Percentiles rank a stretch among this genome's conserved stretches.
These are phyloP conservation scores for Fusarium sp. DNA, from an alignment of 2,329 filamentous ascomycete genomes.

Conservation along the genomic window DNA sequence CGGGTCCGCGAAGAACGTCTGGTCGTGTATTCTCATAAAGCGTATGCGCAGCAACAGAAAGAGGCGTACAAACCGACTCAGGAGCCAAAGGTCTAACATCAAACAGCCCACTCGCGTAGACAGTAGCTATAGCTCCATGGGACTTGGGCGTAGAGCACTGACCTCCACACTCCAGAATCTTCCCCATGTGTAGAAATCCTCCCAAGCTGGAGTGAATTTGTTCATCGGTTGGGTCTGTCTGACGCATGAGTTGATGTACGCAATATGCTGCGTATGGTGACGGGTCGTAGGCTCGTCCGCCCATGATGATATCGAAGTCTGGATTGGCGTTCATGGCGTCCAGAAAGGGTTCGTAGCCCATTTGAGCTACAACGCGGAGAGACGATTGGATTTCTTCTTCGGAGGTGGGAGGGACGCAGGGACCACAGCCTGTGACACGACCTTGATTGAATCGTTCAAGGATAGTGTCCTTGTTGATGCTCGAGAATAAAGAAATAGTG, in stretches of 20 bases:
- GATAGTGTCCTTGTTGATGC: constrained; percentile 52
- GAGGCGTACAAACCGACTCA: constrained; percentile 56
- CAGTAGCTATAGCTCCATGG: constrained; percentile 54
- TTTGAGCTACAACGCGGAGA: constrained; percentile 57
- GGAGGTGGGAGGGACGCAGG: constrained; percentile 55
- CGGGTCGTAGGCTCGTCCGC: constrained; percentile 58
- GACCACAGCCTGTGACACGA: constrained; percentile 53
- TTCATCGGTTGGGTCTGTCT: background rate
- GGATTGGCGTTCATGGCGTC: constrained; percentile 55
- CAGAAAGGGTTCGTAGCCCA: constrained; percentile 59
- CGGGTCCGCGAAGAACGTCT: constrained; percentile 62
- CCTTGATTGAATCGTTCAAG: constrained; percentile 46
- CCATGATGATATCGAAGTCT: constrained; percentile 61
- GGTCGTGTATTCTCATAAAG: constrained; percentile 67
- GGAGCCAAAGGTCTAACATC: constrained; percentile 58
- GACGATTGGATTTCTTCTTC: constrained; percentile 53
- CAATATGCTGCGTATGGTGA: constrained; percentile 55
- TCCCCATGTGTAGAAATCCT: constrained; percentile 62
- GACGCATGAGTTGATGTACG: constrained; percentile 18
- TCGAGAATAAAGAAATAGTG: constrained; percentile 54
- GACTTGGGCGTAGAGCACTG: constrained; percentile 61
- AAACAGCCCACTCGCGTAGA: constrained; percentile 57
- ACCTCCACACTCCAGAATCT: constrained; percentile 66
- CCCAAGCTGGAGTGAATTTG: constrained; percentile 43
- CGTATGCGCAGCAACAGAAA: constrained; percentile 64